These are phyloP conservation scores for Suhomyces sp. DNA, from an alignment of 805 yeast species.

Conservation along the genomic window DNA sequence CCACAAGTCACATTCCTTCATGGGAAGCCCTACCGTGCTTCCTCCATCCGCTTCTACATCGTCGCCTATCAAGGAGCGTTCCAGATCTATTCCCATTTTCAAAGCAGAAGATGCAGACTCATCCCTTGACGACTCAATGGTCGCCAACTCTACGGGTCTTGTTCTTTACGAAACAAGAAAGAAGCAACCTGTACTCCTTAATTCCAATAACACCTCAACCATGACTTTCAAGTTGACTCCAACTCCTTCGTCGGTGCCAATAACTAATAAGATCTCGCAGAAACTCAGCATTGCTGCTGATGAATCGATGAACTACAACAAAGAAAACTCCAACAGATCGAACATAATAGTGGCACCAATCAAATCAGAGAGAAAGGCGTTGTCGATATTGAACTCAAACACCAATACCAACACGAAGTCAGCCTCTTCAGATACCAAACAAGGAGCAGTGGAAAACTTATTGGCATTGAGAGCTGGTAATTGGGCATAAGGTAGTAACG, in stretches of 20 bases:
- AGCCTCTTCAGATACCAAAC: constrained; percentile 5
- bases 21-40: constrained; percentile 8
- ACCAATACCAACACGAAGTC: constrained; percentile 1
- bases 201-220: constrained; percentile 27
- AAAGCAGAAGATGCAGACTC: constrained; percentile 14
- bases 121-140: constrained; percentile 16
- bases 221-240: constrained; percentile 39
- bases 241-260: constrained; percentile 6
- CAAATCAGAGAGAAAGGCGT: constrained; percentile 25
- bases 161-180: constrained; percentile 30
- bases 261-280: constrained; percentile 23
- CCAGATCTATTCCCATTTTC: constrained; percentile 10
- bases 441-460: constrained; percentile 34
- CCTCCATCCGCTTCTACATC: constrained; percentile 1
- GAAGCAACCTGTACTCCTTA: constrained; percentile 33
- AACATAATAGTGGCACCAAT: constrained; percentile 8
- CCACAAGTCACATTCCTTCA: constrained; percentile 12
- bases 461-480: constrained; percentile 38
- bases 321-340: constrained; percentile 8
- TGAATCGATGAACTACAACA: constrained; percentile 23
- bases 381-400: constrained; percentile 23
- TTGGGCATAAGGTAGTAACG: constrained; percentile 26
- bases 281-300: constrained; percentile 23
- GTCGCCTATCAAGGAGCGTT: constrained; percentile 8
- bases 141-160: constrained; percentile 10